A percentile compares a stretch with the other conserved stretches of the same genome.
phyloP scores from a whole-genome alignment of 192 early-diverging fungal genomes.

The Entomortierella lignicola region DNA sequence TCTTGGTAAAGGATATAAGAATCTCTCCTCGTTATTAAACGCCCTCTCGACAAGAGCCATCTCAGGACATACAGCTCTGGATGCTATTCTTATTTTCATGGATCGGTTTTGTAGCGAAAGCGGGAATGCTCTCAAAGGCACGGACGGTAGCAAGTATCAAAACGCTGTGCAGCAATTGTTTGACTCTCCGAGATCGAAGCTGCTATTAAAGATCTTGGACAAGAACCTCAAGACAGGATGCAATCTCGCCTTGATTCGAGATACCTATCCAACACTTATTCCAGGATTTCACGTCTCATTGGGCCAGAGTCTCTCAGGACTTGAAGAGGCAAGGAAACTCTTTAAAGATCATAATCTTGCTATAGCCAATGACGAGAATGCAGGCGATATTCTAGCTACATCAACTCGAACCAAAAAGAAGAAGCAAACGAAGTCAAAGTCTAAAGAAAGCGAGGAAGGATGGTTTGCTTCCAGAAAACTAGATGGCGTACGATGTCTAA shows the following conservation, averaged over 20 bases:
- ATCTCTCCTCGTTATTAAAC: slow-evolving; percentile 8
- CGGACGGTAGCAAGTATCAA: neutral
- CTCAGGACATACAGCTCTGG: slow-evolving; percentile 27
- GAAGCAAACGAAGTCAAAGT: neutral
- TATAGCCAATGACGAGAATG: neutral
- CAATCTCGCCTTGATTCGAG: slow-evolving; percentile 16
- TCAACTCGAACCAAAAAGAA: neutral
- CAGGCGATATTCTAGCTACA: neutral
- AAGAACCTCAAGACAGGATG: slow-evolving; percentile 51
- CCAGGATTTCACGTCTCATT: slow-evolving; percentile 33
- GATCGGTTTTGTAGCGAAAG: slow-evolving; percentile 10
- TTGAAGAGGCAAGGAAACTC: slow-evolving; percentile 9
- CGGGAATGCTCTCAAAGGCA: neutral
- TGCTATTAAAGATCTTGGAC: slow-evolving; percentile 44
- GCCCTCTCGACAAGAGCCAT: slow-evolving; percentile 41
- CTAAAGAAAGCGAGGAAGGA: neutral
- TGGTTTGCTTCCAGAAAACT: slow-evolving; percentile 64
- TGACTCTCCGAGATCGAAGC: slow-evolving; percentile 21
- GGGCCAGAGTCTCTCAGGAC: slow-evolving; percentile 8
- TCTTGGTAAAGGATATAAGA: slow-evolving; percentile 6
- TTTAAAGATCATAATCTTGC: neutral
- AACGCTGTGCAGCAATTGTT: neutral
- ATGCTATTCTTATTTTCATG: slow-evolving; percentile 38
- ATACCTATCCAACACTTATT: slow-evolving; percentile 23
- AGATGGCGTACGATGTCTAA: slow-evolving; percentile 64